Conservation (phyloP, 192 early-diverging fungal genomes). For the Umbelopsis sp. region DNA sequence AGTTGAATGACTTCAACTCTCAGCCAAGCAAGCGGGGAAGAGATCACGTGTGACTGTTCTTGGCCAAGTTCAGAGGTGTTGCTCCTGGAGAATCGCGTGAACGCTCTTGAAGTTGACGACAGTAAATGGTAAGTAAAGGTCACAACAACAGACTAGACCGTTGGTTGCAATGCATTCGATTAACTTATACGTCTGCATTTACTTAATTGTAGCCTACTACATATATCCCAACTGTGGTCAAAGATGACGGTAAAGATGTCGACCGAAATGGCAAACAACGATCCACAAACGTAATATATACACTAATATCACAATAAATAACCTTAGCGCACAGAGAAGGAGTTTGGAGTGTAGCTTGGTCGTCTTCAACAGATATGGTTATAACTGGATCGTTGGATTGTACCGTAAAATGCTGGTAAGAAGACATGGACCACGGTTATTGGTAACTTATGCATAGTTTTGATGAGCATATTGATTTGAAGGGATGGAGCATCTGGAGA, state of each 20-base stretch:
- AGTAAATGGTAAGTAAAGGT: background rate
- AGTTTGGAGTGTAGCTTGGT: slow-evolving; percentile 86
- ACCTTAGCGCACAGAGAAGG: slow-evolving; percentile 76
- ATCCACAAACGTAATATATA: background rate
- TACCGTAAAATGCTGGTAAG: slow-evolving; percentile 79
- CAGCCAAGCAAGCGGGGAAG: background rate
- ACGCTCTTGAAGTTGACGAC: background rate
- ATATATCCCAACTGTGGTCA: slow-evolving; percentile 50
- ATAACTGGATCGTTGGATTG: slow-evolving; percentile 79
- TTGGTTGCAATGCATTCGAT: background rate
- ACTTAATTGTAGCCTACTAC: slow-evolving; percentile 44
- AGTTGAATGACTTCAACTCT: no score
- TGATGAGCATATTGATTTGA: slow-evolving; percentile 8
- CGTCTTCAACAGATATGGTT: slow-evolving; percentile 62
- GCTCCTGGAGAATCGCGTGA: background rate
- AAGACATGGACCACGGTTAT: no score
- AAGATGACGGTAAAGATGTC: slow-evolving; percentile 41
- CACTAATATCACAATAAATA: background rate
- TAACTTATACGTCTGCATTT: background rate
- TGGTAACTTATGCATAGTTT: background rate
- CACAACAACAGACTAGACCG: background rate
- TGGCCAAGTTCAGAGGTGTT: background rate
- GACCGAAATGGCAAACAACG: background rate
- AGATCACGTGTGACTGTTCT: slow-evolving; percentile 4
- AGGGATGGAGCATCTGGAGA: slow-evolving; percentile 66